Percentiles rank a stretch among this genome's conserved stretches.
Evolutionary conservation across 2,329 filamentous ascomycete genomes (phyloP).

Genomic region (Aureobasidium sp.): DNA sequence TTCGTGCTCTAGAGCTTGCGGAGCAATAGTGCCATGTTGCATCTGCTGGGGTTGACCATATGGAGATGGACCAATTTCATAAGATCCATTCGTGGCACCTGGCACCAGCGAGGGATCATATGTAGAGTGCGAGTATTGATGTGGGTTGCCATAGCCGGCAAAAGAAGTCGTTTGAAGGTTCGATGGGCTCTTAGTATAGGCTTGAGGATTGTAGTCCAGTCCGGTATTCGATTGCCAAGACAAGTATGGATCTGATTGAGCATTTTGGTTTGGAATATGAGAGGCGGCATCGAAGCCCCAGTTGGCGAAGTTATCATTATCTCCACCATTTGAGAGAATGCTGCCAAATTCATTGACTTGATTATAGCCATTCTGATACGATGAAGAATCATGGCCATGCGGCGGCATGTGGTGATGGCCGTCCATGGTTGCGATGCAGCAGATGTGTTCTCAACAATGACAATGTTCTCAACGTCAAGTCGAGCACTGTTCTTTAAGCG

Average conservation of each 20-base stretch:
- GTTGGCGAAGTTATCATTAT: constrained; percentile 12
- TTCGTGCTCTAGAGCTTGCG: constrained; percentile 22
- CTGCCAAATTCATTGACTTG: constrained; percentile 15
- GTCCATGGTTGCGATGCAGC: constrained; percentile 7
- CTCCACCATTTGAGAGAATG: constrained; percentile 4
- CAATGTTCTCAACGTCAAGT: background rate
- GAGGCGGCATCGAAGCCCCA: constrained; percentile 12
- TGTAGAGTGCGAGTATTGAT: constrained; percentile 7
- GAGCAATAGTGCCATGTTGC: constrained; percentile 22
- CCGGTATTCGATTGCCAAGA: constrained; percentile 15
- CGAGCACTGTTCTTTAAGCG: constrained; percentile 5
- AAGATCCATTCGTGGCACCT: background rate
- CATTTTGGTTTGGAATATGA: constrained; percentile 8
- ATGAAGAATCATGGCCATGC: constrained; percentile 18
- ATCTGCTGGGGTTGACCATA: constrained; percentile 14
- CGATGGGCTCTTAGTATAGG: constrained; percentile 17
- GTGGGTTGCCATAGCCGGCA: constrained; percentile 16
- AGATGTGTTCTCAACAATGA: background rate
- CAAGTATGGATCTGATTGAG: constrained; percentile 14
- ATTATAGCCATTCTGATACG: constrained; percentile 17
- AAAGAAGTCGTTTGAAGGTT: constrained; percentile 13
- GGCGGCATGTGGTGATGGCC: constrained; percentile 18
- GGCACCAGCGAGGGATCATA: constrained; percentile 14
- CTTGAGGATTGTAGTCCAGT: constrained; percentile 17
- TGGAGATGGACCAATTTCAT: constrained; percentile 1